A percentile compares a stretch with the other conserved stretches of the same genome.
Conservation (phyloP, 176 grass and related monocot species). For the Puya raimondii region DNA sequence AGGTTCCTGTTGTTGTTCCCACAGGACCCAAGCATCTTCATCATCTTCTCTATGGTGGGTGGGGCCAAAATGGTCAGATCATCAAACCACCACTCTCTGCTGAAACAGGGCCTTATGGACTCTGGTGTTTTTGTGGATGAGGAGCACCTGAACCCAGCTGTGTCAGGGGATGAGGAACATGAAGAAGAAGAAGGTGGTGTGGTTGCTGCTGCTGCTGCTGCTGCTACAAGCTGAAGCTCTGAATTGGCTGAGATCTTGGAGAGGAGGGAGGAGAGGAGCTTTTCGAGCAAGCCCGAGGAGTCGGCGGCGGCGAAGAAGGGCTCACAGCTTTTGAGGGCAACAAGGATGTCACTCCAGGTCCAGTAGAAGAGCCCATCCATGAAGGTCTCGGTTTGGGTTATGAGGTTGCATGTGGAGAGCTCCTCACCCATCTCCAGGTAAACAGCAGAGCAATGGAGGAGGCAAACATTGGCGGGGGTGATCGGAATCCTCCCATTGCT, state of each 20-base stretch:
- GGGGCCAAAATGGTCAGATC: constrained; percentile 57
- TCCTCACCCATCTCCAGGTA: constrained; percentile 86
- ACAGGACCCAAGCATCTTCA: constrained; percentile 57
- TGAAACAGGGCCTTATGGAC: constrained; percentile 41
- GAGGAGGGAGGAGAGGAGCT: constrained; percentile 55
- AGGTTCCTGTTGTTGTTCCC: constrained; percentile 84
- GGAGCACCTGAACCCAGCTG: constrained; percentile 29
- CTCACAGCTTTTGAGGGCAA: constrained; percentile 57
- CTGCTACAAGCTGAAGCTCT: constrained; percentile 19
- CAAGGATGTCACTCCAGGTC: constrained; percentile 63
- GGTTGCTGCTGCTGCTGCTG: constrained; percentile 15
- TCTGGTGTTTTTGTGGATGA: constrained; percentile 63
- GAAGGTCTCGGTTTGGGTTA: constrained; percentile 48
- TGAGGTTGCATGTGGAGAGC: constrained; percentile 59
- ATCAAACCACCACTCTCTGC: constrained; percentile 87
- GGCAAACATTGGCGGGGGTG: constrained; percentile 45
- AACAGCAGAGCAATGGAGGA: constrained; percentile 55
- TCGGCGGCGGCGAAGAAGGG: constrained; percentile 26
- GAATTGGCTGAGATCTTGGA: constrained; percentile 53
- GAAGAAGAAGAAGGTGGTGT: constrained; percentile 45
- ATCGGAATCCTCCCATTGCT: constrained; percentile 51
- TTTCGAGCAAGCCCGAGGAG: constrained; percentile 35
- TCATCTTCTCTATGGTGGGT: constrained; percentile 53
- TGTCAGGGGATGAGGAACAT: constrained; percentile 63
- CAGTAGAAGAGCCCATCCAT: constrained; percentile 64